Percentiles rank a stretch among this genome's conserved stretches.
Conservation (phyloP, 768 basidiomycete genomes). For the Cantharellus anzutake region DNA sequence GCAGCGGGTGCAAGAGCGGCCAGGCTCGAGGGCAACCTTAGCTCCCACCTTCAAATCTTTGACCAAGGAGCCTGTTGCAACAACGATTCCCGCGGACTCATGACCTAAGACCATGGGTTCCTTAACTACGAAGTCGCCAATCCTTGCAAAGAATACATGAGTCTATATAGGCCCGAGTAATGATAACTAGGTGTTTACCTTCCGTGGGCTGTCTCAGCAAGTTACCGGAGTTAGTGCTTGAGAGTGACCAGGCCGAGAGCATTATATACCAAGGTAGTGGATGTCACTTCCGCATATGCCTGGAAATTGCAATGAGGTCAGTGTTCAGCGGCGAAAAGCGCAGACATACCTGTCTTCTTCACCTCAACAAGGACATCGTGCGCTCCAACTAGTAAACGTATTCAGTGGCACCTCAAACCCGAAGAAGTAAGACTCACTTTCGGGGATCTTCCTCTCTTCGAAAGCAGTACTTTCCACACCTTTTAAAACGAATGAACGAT, state of each 20-base stretch:
- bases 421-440: conserved; percentile 25
- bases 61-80: conserved; percentile 63
- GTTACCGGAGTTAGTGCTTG: neutral
- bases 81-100: conserved; percentile 70
- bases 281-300: conserved; percentile 53
- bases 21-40: conserved; percentile 83
- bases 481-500: conserved; percentile 61
- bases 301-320: conserved; percentile 12
- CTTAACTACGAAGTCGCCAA: conserved; percentile 51
- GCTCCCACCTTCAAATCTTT: conserved; percentile 65
- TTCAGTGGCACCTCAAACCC: neutral
- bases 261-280: conserved; percentile 30
- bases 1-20: conserved; percentile 68
- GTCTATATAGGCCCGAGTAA: conserved; percentile 17
- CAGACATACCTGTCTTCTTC: conserved; percentile 67
- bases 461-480: conserved; percentile 48
- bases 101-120: conserved; percentile 86
- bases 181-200: neutral
- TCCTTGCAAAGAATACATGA: neutral
- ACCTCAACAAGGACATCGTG: conserved; percentile 76
- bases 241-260: conserved; percentile 15
- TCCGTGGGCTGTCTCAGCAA: too few species aligned
- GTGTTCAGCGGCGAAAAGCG: neutral
- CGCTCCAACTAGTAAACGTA: conserved; percentile 29
- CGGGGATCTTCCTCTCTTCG: conserved; percentile 58